Conservation (phyloP, 805 yeast species). For the Lachancea sp. region DNA sequence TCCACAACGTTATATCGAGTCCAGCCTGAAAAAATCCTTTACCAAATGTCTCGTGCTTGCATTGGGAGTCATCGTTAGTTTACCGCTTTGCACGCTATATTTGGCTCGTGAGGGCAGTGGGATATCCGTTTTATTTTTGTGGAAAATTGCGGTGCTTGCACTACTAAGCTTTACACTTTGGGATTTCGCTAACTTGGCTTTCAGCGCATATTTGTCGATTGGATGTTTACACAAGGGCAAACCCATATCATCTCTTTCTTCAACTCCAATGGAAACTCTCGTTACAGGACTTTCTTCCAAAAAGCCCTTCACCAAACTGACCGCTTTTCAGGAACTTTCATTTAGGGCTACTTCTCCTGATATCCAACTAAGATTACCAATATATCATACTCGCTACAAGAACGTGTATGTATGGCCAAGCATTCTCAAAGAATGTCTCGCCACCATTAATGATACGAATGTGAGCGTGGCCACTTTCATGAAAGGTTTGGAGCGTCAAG, state of each 20-base stretch:
- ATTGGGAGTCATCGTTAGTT: constrained; percentile 29
- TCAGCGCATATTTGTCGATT: constrained; percentile 58
- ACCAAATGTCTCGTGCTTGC: constrained; percentile 29
- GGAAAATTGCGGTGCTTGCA: constrained; percentile 33
- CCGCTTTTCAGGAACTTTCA: constrained; percentile 74
- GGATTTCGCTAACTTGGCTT: constrained; percentile 53
- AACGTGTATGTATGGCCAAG: constrained; percentile 49
- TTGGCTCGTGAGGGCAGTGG: constrained; percentile 25
- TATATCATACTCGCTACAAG: constrained; percentile 46
- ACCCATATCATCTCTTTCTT: constrained; percentile 48
- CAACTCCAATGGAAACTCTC: constrained; percentile 57
- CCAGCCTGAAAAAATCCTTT: constrained; percentile 28
- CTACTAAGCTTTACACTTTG: constrained; percentile 37
- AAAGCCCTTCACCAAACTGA: constrained; percentile 45
- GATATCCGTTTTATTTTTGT: constrained; percentile 21
- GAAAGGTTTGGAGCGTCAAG: constrained; percentile 12
- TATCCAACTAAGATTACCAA: constrained; percentile 42
- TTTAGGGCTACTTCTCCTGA: constrained; percentile 49
- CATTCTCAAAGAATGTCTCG: constrained; percentile 53
- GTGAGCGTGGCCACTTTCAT: constrained; percentile 30
- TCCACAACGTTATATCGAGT: constrained; percentile 32
- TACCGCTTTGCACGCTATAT: constrained; percentile 37
- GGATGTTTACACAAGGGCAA: constrained; percentile 67
- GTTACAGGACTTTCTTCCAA: constrained; percentile 55
- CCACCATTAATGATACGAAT: constrained; percentile 46